Percentiles rank a stretch among this genome's conserved stretches.
Conservation (phyloP, 148 eudicot genomes). For the Salicornia ramosissima region DNA sequence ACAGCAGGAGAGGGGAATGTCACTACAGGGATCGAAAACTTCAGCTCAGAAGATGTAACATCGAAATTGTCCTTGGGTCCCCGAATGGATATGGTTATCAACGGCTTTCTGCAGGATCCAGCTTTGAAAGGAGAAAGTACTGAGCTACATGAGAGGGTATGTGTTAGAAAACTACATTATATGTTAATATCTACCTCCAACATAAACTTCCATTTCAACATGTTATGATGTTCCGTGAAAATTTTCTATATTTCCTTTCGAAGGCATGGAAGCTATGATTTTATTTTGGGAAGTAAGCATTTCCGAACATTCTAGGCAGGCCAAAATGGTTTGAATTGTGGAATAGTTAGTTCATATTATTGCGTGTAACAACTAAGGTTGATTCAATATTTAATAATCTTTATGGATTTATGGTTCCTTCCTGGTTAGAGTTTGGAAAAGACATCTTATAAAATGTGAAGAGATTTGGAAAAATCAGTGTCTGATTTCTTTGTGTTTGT, state of each 20-base stretch:
- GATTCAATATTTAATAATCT: neutral
- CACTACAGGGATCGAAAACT: conserved; percentile 22
- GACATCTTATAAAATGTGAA: neutral
- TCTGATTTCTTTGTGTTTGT: neutral
- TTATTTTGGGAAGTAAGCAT: neutral
- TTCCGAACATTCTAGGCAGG: neutral
- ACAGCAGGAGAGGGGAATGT: conserved; percentile 24
- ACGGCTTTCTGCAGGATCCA: conserved; percentile 62
- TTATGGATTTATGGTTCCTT: neutral
- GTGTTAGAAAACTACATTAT: neutral
- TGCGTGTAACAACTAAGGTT: neutral
- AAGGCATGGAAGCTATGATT: neutral
- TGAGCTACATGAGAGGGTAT: conserved; percentile 39
- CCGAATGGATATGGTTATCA: conserved; percentile 56
- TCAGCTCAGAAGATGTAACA: conserved; percentile 35
- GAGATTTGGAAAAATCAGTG: neutral
- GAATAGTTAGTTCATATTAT: neutral
- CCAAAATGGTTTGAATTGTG: neutral
- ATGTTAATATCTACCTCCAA: neutral
- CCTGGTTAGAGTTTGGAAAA: neutral
- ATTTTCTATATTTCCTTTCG: neutral
- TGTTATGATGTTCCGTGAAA: neutral
- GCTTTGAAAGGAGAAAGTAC: conserved; percentile 39
- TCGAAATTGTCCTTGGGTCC: conserved; percentile 36
- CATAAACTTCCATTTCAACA: neutral